Evolutionary conservation across 345 rosid species (phyloP), one percentile per base, ranked within the genome.

Genomic region (Salix brachista): DNA sequence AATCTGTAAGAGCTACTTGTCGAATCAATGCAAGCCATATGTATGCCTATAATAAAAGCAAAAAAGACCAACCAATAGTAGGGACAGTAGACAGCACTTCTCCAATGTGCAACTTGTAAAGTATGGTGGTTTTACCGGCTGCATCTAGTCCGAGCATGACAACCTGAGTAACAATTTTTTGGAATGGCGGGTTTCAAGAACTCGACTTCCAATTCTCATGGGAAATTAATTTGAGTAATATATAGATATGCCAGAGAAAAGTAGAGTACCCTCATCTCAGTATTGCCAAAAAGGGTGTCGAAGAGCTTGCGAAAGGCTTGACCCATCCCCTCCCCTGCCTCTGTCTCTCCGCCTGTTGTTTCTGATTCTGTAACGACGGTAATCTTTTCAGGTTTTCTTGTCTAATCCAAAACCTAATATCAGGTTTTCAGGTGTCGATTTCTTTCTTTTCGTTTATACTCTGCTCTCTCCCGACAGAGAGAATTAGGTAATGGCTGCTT

Each of bases 81-180:
- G 97, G 99, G 78, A 96, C 99, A 56, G 99, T 96, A 1, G 99
- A 96, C 9, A 96, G 80, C 75, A 96, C 99, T 87, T 96, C 98
- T 68, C 99, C 99, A 37, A 94, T 94, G 83, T 96, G 99, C 41
- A 94, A 90, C 87, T 96, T 96, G 91, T 96, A 96, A 28, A 96
- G 89, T 81, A 93, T 89, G 7, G 98, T 96, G 30, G 99, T 96
- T 85, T 96, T 96, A 18, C 99, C 99, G 77, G 98, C 98, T 25
- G 97, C 97, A 82, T 96, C 99, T 70, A 96, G 85, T 32, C 99
- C 99, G 69, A 96, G 86, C 99, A 96, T 96, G 83, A 96, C 97
- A 60, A 96, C 99, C 99, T 93, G 83, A 42, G 54, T 78, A 81
- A 48, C 46, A 42, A 42, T 11, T 42, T 11, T 42, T 42, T 10